Conservation (phyloP, 2,329 filamentous ascomycete genomes). For the Monosporascus sp. region DNA sequence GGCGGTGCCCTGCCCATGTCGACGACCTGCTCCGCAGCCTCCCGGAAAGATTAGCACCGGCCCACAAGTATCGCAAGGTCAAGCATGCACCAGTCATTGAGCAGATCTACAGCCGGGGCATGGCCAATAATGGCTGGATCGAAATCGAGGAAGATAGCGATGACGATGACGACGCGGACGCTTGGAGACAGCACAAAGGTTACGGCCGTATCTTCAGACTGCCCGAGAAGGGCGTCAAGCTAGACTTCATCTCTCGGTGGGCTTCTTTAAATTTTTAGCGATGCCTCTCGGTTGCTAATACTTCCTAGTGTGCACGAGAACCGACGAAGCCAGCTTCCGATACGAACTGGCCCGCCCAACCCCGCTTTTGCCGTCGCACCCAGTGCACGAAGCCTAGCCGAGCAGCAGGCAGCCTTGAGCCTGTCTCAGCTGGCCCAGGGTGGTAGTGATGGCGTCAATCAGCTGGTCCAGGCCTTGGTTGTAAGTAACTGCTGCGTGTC, state of each 20-base stretch:
- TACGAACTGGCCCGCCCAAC: constrained; percentile 5
- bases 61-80: constrained; percentile 56
- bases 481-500: constrained; percentile 41
- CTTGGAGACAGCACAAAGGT: constrained; percentile 52
- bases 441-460: constrained; percentile 42
- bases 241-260: constrained; percentile 66
- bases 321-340: constrained; percentile 19
- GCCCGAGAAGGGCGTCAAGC: constrained; percentile 57
- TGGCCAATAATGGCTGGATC: constrained; percentile 65
- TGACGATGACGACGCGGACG: constrained; percentile 43
- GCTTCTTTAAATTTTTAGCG: constrained; percentile 17
- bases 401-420: constrained; percentile 62
- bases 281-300: constrained; percentile 7
- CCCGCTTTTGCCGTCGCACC: constrained; percentile 26
- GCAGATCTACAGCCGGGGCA: constrained; percentile 55
- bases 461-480: constrained; percentile 55
- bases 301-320: constrained; percentile 24
- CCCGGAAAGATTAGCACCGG: constrained; percentile 50
- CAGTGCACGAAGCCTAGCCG: constrained; percentile 44
- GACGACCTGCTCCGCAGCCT: constrained; percentile 65
- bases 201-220: constrained; percentile 63
- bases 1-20: constrained; percentile 84
- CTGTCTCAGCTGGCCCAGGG: constrained; percentile 52
- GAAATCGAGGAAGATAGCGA: constrained; percentile 60
- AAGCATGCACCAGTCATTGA: constrained; percentile 48